Evolutionary conservation across 1,284 basidiomycete genomes (phyloP), one percentile per base, ranked within the genome.

Genomic region (Porogramme epimiltina): DNA sequence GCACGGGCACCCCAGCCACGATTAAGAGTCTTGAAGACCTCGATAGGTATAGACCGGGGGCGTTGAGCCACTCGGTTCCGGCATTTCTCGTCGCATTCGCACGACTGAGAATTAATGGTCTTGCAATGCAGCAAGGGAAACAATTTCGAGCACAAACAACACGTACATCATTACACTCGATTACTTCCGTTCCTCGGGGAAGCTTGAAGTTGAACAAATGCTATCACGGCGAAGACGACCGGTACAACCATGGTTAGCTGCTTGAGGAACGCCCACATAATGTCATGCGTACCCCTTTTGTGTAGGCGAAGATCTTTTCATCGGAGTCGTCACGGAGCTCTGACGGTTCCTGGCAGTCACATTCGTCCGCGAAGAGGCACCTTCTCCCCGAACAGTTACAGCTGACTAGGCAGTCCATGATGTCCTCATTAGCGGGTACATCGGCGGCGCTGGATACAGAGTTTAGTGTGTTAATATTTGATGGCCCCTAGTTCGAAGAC

Each of bases 111-210:
- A 18, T 10, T 23, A n/a, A n/a, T n/a, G n/a, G n/a, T n/a, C n/a
- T n/a, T n/a, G n/a, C n/a, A n/a, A n/a, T n/a, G n/a, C n/a, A n/a
- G n/a, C n/a, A n/a, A n/a, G n/a, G 6, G 13, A 2, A 19, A n/a
- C n/a, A n/a, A n/a, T n/a, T n/a, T n/a, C n/a, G n/a, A n/a, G n/a
- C n/a, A n/a, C n/a, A n/a, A n/a, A n/a, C n/a, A n/a, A n/a, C n/a
- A 25, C 62, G 41, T 59, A 82, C 84, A 61, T 73, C 68, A 54
- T 84, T 87, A 51, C 84, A 87, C 62, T 87, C 85, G 6, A 84
- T 72, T 15, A 83, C 80, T 42, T 82, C 78, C 2, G 68, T 61
- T 2, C 77, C 76, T 11, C 64, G 67, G 6, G 71, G 70, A 2
- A 77, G 61, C 44, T 70, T 65, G 57, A 82, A 79, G 5, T 68